These are phyloP conservation scores for Geranium incanum DNA, from an alignment of 441 rosid genomes.

Conservation along the genomic window DNA sequence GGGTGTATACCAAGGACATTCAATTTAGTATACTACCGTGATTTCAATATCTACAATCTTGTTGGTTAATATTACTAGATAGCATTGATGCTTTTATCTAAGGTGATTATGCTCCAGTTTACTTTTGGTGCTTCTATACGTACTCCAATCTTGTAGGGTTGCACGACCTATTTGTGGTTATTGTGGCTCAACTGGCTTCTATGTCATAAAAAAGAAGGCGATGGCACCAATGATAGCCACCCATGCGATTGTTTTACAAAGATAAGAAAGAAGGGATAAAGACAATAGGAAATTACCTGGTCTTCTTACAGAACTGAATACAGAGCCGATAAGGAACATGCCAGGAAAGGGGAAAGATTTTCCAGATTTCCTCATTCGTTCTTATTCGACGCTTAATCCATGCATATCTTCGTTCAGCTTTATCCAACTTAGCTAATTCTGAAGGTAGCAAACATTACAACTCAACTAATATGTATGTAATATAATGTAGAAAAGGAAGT, in stretches of 20 bases:
- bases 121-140: neutral
- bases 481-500: conserved; percentile 13
- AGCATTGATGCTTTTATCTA: neutral
- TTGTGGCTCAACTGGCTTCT: conserved; percentile 8
- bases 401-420: conserved; percentile 92
- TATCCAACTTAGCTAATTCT: conserved; percentile 98
- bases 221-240: conserved; percentile 10
- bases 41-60: neutral
- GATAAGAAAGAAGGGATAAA: neutral
- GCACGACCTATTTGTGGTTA: neutral
- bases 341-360: conserved; percentile 92
- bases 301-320: conserved; percentile 91
- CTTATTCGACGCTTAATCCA: conserved; percentile 98
- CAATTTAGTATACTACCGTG: neutral
- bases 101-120: neutral
- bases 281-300: conserved; percentile 45
- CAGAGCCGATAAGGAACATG: conserved; percentile 93
- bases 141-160: neutral
- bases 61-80: neutral
- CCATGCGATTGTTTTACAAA: conserved; percentile 1
- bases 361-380: conserved; percentile 96
- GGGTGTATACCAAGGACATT: neutral
- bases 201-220: conserved; percentile 5
- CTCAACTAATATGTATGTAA: conserved; percentile 10
- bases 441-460: conserved; percentile 21